Base-by-base conservation (phyloP, 768 basidiomycete species). In the Amanita subjunquillea region DNA sequence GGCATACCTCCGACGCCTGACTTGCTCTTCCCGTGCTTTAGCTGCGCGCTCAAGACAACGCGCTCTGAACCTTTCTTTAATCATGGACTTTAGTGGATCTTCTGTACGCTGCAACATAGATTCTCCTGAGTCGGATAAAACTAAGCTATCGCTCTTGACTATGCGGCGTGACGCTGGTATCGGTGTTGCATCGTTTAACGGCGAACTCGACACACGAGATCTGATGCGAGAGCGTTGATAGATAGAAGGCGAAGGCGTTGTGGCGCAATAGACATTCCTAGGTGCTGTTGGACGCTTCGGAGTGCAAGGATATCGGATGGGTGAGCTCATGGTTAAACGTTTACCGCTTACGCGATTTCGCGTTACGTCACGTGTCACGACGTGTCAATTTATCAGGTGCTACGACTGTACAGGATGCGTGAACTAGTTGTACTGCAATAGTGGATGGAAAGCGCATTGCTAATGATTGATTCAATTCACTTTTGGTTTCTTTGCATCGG, bases 31-130 rank as follows among this genome's bases (percentile, higher is more conserved):
- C 43, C 84, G 70, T 20, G 78, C 79, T 56, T 74, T 75, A 32
- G 71, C 69, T 0, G 81, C 83, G 17, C 83, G 71, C 61, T 84
- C 80, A 41, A 83, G 60, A 62, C 83, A 86, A 47, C 77, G 73
- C 3, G 75, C 76, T 58, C 76, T 77, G 55, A 87, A 77, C 29
- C 77, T 74, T 48, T 82, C 80, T 25, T 80, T 67, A 45, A 87
- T 62, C 44, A 87, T 75, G 3, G 66, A 57, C 39, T 76, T 80
- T 52, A 80, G 76, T 0, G 80, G 67, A 15, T 78, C 73, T 50
- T 75, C 74, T 2, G 64, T 36, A 2, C 43, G 51, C 15, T 13
- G 51, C 6, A n/a, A 0, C 12, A 22, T 9, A 6, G 43, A 20
- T 36, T 17, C 42, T 27, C 23, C 23, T 45, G 43, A 15, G 12